Percentiles rank a stretch among this genome's conserved stretches.
These are phyloP conservation scores for Coemansia sp. DNA, from an alignment of 192 early-diverging fungal genomes.

Conservation along the genomic window DNA sequence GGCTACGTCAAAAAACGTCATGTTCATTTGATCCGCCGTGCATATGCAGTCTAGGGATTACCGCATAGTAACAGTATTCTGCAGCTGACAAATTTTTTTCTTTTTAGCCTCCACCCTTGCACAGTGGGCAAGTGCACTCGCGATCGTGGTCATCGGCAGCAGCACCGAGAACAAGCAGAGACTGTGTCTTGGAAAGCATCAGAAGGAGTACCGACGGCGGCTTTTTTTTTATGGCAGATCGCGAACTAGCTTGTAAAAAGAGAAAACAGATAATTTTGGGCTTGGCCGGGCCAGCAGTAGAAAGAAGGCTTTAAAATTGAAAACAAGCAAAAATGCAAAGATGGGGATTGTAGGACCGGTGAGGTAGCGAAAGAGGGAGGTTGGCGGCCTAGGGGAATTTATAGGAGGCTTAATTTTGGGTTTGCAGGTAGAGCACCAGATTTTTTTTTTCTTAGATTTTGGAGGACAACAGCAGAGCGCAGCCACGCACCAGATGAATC, in stretches of 20 bases:
- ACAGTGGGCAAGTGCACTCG: constrained; percentile 10
- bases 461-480: background rate
- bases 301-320: constrained; percentile 2
- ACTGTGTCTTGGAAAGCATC: constrained; percentile 6
- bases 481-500: constrained; percentile 17
- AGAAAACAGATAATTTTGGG: background rate
- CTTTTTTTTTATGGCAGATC: constrained; percentile 3
- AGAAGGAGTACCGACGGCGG: background rate
- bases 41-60: background rate
- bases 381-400: constrained; percentile 1
- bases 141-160: constrained; percentile 9
- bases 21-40: background rate
- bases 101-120: constrained; percentile 10
- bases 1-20: background rate
- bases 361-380: background rate
- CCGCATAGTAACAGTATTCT: background rate
- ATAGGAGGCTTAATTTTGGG: background rate
- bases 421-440: background rate
- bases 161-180: background rate
- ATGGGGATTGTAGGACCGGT: constrained; percentile 3
- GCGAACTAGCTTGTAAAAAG: background rate
- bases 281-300: background rate
- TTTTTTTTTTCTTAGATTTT: background rate
- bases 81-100: background rate
- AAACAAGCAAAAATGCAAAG: background rate